Evolutionary conservation across 176 grass and related monocot species (phyloP).

Genomic region (Phoenix roebelenii): DNA sequence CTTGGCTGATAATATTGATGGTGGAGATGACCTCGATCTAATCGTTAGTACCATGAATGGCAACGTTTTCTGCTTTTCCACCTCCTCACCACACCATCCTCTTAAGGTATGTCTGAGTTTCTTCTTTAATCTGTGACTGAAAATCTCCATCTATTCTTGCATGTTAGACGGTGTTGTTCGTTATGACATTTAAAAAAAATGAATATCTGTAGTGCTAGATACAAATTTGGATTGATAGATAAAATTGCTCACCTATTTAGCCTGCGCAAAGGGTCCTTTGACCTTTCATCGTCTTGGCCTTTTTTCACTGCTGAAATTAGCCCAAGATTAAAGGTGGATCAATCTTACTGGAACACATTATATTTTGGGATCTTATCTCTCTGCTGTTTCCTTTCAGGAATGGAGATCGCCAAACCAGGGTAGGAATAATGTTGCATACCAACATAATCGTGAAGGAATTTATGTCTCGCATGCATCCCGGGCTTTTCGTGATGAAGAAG

Average conservation of each 20-base stretch:
- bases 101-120: conserved; percentile 46
- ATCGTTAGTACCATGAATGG: conserved; percentile 97
- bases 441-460: conserved; percentile 56
- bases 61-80: conserved; percentile 95
- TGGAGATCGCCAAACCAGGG: conserved; percentile 86
- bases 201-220: too few species aligned
- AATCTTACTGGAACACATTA: too few species aligned
- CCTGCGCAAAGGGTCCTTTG: too few species aligned
- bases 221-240: too few species aligned
- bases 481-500: conserved; percentile 82
- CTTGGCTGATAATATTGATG: conserved; percentile 93
- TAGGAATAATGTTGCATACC: conserved; percentile 76
- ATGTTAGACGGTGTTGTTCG: too few species aligned
- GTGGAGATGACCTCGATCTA: conserved; percentile 95
- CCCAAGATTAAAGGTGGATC: too few species aligned
- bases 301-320: too few species aligned
- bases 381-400: conserved; percentile 39
- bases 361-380: background rate
- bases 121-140: conserved; percentile 3
- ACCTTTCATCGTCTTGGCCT: too few species aligned
- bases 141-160: too few species aligned
- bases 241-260: too few species aligned
- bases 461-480: conserved; percentile 60
- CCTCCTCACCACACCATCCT: conserved; percentile 79
- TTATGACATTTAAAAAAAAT: too few species aligned